phyloP scores from a whole-genome alignment of 805 yeast genomes.

The Zygosaccharomyces lentus region DNA sequence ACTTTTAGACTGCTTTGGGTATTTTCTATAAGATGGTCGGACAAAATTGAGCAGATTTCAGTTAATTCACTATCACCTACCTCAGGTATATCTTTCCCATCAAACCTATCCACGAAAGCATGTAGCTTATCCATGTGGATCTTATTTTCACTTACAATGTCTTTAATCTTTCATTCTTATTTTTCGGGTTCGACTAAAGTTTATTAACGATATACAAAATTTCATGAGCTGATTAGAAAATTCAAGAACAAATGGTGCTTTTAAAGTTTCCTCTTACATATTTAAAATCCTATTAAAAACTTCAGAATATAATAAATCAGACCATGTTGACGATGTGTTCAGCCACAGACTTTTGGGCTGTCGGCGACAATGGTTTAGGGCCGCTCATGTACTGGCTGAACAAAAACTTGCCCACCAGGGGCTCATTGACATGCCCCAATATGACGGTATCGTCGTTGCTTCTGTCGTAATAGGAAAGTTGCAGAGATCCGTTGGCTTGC shows the following conservation, averaged over 20 bases:
- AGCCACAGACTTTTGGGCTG: constrained; percentile 26
- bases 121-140: constrained; percentile 1
- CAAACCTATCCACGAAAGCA: constrained; percentile 4
- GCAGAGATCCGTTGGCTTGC: constrained; percentile 44
- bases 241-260: not conserved
- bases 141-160: not conserved
- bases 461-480: constrained; percentile 41
- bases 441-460: constrained; percentile 34
- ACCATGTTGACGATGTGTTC: constrained; percentile 20
- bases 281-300: not conserved
- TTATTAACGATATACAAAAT: not conserved
- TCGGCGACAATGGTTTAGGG: constrained; percentile 32
- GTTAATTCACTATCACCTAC: constrained; percentile 6
- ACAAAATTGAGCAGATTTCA: constrained; percentile 1
- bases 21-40: not conserved
- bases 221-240: not conserved
- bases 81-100: constrained; percentile 3
- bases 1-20: constrained; percentile 1
- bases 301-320: not conserved
- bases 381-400: constrained; percentile 76
- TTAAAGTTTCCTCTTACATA: not conserved
- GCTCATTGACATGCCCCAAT: constrained; percentile 60
- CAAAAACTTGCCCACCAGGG: constrained; percentile 60
- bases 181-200: not conserved
- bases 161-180: not conserved